phyloP scores from a whole-genome alignment of 208 protist genomes.

The Leishmania braziliensis region DNA sequence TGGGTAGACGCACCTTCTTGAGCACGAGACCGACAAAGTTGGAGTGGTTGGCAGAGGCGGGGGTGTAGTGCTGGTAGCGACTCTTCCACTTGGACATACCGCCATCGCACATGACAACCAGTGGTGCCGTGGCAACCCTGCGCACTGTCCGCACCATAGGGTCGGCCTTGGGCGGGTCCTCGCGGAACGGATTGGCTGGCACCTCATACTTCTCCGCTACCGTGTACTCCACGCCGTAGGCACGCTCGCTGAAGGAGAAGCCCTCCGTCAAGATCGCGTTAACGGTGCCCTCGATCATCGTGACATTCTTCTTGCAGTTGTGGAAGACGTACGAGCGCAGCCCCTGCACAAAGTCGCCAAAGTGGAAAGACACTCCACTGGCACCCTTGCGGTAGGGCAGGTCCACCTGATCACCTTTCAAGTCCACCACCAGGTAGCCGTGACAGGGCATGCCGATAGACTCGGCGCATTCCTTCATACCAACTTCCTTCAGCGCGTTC shows the following conservation, averaged over 20 bases:
- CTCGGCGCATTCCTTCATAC: slow-evolving; percentile 87
- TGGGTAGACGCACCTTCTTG: slow-evolving; percentile 67
- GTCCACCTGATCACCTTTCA: slow-evolving; percentile 53
- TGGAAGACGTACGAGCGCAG: slow-evolving; percentile 74
- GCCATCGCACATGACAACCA: slow-evolving; percentile 95
- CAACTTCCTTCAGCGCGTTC: slow-evolving; percentile 76
- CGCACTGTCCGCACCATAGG: slow-evolving; percentile 34
- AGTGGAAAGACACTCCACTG: slow-evolving; percentile 90
- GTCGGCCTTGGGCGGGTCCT: slow-evolving; percentile 40
- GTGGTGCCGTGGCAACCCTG: slow-evolving; percentile 67
- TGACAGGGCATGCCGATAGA: slow-evolving; percentile 83
- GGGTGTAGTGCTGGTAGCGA: slow-evolving; percentile 81
- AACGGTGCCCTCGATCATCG: slow-evolving; percentile 85
- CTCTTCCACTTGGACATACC: slow-evolving; percentile 92
- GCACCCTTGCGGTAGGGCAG: slow-evolving; percentile 74
- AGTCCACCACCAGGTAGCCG: slow-evolving; percentile 91
- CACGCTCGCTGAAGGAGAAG: slow-evolving; percentile 54
- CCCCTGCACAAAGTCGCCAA: slow-evolving; percentile 93
- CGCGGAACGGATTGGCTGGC: slow-evolving; percentile 56
- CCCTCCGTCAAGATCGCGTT: slow-evolving; percentile 71
- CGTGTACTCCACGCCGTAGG: slow-evolving; percentile 84
- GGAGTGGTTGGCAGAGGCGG: slow-evolving; percentile 79
- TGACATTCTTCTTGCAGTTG: slow-evolving; percentile 74
- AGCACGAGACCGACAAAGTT: slow-evolving; percentile 91
- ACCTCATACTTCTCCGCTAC: slow-evolving; percentile 54